Conservation (phyloP, 2,329 filamentous ascomycete species). For the Sporothrix protearum region DNA sequence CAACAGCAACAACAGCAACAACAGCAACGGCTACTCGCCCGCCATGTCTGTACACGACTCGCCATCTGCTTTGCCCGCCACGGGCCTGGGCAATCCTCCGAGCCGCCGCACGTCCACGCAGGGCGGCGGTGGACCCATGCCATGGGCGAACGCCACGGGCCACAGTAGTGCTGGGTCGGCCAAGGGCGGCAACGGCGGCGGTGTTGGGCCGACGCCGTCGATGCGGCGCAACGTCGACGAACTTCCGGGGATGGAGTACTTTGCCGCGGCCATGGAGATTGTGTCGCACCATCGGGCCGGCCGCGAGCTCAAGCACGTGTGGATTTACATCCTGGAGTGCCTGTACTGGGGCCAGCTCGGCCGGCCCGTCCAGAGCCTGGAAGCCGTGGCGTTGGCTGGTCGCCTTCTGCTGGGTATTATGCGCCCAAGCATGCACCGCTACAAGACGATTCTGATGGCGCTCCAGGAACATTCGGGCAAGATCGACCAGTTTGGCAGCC, state of each 20-base stretch:
- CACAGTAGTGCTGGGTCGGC: neutral
- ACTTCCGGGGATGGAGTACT: slow-evolving; percentile 87
- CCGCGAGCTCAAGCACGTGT: slow-evolving; percentile 76
- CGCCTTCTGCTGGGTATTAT: slow-evolving; percentile 67
- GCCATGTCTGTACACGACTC: slow-evolving; percentile 54
- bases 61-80: slow-evolving; percentile 42
- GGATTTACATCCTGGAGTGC: slow-evolving; percentile 78
- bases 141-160: neutral
- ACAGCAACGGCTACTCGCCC: slow-evolving; percentile 48
- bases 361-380: slow-evolving; percentile 78
- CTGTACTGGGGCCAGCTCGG: slow-evolving; percentile 87
- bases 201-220: neutral
- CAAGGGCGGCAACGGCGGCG: neutral
- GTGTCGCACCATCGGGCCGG: slow-evolving; percentile 76
- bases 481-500: neutral
- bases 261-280: slow-evolving; percentile 80
- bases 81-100: slow-evolving; percentile 44
- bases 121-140: slow-evolving; percentile 27
- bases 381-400: slow-evolving; percentile 56
- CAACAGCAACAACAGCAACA: no score
- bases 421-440: slow-evolving; percentile 56
- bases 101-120: slow-evolving; percentile 55
- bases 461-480: slow-evolving; percentile 40
- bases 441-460: slow-evolving; percentile 36
- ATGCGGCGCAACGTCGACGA: slow-evolving; percentile 66